phyloP scores from a whole-genome alignment of 441 rosid genomes.

The Croton laevigatus region DNA sequence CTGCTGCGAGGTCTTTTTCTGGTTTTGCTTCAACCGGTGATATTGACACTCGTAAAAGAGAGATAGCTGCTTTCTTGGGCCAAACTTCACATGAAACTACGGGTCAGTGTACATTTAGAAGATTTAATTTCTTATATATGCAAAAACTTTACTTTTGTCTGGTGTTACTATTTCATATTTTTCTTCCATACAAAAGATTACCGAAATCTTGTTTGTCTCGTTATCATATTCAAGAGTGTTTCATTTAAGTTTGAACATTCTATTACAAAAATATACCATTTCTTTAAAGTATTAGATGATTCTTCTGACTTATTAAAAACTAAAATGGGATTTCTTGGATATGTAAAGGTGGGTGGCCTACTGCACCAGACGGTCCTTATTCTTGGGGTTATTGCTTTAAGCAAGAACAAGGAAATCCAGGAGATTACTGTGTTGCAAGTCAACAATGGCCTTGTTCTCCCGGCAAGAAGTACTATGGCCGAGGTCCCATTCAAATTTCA shows the following conservation, averaged over 20 bases:
- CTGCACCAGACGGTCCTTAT: not conserved
- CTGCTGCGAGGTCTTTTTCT: conserved; percentile 42
- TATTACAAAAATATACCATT: too few relatives aligned
- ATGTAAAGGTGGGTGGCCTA: not conserved
- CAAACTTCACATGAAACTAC: conserved; percentile 69
- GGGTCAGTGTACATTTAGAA: conserved; percentile 22
- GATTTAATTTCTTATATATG: too few relatives aligned
- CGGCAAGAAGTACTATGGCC: not conserved
- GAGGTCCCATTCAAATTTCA: conserved; percentile 1
- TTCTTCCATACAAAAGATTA: too few relatives aligned
- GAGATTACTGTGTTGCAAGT: not conserved
- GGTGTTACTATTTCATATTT: too few relatives aligned
- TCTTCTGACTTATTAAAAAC: too few relatives aligned
- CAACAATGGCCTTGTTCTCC: not conserved
- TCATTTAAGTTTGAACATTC: too few relatives aligned
- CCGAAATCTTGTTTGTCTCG: too few relatives aligned
- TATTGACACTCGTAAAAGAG: conserved; percentile 35
- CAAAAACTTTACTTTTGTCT: too few relatives aligned
- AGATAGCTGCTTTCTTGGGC: conserved; percentile 64
- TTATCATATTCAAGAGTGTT: too few relatives aligned
- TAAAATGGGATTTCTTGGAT: not conserved
- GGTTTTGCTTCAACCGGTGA: conserved; percentile 53
- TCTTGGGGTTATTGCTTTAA: not conserved
- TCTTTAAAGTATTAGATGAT: too few relatives aligned
- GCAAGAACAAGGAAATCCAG: not conserved